These are phyloP conservation scores for Sporothrix sp. DNA, from an alignment of 2,329 filamentous ascomycete genomes.

Conservation along the genomic window DNA sequence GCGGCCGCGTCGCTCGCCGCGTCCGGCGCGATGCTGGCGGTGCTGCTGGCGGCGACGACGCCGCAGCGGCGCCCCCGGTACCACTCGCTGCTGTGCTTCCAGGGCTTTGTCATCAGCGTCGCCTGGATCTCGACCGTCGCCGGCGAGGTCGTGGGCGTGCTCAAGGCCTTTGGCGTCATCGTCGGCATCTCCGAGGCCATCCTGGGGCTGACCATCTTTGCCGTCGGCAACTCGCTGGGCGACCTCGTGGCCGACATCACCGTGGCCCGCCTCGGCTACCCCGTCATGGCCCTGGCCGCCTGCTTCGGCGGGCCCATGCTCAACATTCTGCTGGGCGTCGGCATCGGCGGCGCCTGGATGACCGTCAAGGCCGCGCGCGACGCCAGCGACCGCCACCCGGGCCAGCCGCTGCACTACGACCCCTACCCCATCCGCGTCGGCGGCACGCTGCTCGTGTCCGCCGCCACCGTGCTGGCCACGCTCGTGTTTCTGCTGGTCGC, in stretches of 20 bases:
- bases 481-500: slow-evolving; percentile 66
- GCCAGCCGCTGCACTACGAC: slow-evolving; percentile 53
- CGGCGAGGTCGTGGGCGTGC: slow-evolving; percentile 85
- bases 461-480: slow-evolving; percentile 72
- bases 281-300: slow-evolving; percentile 89
- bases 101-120: slow-evolving; percentile 85
- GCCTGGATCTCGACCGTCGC: slow-evolving; percentile 96
- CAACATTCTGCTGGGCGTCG: slow-evolving; percentile 90
- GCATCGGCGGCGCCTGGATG: slow-evolving; percentile 84
- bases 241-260: slow-evolving; percentile 94
- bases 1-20: slow-evolving; percentile 55
- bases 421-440: slow-evolving; percentile 78
- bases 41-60: slow-evolving; percentile 60
- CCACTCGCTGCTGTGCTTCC: slow-evolving; percentile 70
- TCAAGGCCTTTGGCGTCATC: slow-evolving; percentile 89
- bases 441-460: slow-evolving; percentile 75
- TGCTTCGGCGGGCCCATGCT: slow-evolving; percentile 99
- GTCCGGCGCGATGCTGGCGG: slow-evolving; percentile 56
- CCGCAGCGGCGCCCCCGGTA: slow-evolving; percentile 59
- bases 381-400: slow-evolving; percentile 57
- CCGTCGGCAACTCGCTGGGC: slow-evolving; percentile 88
- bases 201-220: slow-evolving; percentile 88
- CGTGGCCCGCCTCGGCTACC: slow-evolving; percentile 83
- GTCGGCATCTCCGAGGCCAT: slow-evolving; percentile 91
- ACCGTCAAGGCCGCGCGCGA: slow-evolving; percentile 61